Evolutionary conservation across 1,284 basidiomycete species (phyloP), one percentile per base, ranked within the genome.

Genomic region (Cerrena zonata): DNA sequence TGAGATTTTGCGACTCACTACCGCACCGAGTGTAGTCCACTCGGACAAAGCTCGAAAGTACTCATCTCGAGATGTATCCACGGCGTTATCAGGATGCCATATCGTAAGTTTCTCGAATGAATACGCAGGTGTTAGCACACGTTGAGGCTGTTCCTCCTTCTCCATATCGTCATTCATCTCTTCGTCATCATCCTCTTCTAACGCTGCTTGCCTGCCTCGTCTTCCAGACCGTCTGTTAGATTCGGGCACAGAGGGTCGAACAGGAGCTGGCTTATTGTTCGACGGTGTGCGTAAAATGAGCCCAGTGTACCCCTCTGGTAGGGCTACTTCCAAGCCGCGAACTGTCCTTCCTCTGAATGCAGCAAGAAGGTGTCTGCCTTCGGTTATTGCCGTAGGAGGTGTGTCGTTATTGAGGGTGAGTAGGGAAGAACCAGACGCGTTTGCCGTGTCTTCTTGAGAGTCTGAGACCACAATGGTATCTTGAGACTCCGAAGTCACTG

Each of bases 341-440:
- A 91, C 71, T 13, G 70, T 73, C 13, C 89, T 69, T 11, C 89
- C 89, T 7, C 89, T 72, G 64, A 92, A 91, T 0, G 85, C 70
- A 3, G 87, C 80, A 1, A 76, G 61, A 45, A 80, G 77, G 23
- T 81, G 77, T 49, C 64, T 69, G 19, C 49, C 48, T 12, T 21
- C 34, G n/a, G n/a, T n/a, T n/a, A n/a, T n/a, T 11, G 25, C 24
- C 1, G n/a, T 45, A 2, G 45, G 19, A 44, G 22, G 34, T 11
- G 3, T 49, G 12, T 30, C 27, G 42, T 19, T 2, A 47, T 40
- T 21, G 46, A 45, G 7, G 50, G 45, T 18, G 46, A 47, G n/a
- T 18, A 18, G 10, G 30, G 26, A n/a, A 39, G 41, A 11, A 7
- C 58, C 50, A 1, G 56, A 56, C 11, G 25, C 50, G 5, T 13